Percentiles rank a stretch among this genome's conserved stretches.
phyloP scores from a whole-genome alignment of 306 rosid genomes.

The Oxytropis ochrocephala region DNA sequence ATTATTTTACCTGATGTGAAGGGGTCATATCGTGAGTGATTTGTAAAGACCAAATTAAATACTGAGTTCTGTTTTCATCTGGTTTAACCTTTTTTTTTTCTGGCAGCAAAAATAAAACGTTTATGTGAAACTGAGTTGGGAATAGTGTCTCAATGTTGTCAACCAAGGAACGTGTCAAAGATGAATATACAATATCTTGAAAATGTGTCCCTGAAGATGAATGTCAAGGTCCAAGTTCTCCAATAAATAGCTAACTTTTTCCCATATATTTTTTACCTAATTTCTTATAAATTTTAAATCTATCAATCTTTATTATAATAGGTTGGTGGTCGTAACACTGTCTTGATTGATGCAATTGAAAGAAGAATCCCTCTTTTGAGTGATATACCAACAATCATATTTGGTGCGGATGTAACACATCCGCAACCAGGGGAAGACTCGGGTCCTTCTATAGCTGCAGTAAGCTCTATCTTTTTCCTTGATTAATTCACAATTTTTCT shows the following conservation, averaged over 20 bases:
- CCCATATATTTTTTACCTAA: background rate
- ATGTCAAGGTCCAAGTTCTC: constrained; percentile 57
- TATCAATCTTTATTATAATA: background rate
- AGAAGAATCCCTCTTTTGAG: constrained; percentile 41
- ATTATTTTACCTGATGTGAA: constrained; percentile 59
- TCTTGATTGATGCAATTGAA: constrained; percentile 47
- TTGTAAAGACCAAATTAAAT: background rate
- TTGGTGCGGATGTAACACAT: constrained; percentile 88
- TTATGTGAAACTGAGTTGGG: constrained; percentile 80
- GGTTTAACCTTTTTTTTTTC: background rate
- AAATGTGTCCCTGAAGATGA: constrained; percentile 68
- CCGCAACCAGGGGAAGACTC: constrained; percentile 72
- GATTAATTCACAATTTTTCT: background rate
- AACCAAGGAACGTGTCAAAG: constrained; percentile 32
- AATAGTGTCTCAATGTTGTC: constrained; percentile 76
- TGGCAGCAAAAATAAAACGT: constrained; percentile 58
- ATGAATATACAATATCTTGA: constrained; percentile 54
- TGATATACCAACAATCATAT: constrained; percentile 58
- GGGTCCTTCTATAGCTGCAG: constrained; percentile 82
- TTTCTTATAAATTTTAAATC: background rate
- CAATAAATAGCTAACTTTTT: background rate
- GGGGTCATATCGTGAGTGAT: constrained; percentile 59
- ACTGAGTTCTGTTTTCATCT: background rate
- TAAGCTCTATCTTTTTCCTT: constrained; percentile 6
- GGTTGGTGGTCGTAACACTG: constrained; percentile 74